Conservation (phyloP, 2,329 filamentous ascomycete genomes). For the Cladobotryum mycophilum region DNA sequence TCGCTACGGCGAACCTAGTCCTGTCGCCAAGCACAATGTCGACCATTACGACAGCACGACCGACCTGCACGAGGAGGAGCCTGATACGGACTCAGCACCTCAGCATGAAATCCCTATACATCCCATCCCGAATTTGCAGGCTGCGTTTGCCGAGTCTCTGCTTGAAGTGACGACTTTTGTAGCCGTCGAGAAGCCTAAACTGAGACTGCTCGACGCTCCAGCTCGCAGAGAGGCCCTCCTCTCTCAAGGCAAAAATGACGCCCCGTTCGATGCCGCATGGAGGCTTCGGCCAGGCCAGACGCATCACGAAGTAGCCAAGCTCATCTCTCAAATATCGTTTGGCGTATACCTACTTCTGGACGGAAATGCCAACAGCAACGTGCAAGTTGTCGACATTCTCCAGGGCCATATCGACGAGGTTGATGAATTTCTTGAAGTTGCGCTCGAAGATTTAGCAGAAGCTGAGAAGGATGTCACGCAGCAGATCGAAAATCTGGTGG, state of each 20-base stretch:
- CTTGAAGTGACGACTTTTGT: slow-evolving; percentile 57
- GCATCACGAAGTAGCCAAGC: slow-evolving; percentile 83
- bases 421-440: slow-evolving; percentile 81
- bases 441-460: slow-evolving; percentile 75
- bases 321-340: slow-evolving; percentile 88
- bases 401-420: slow-evolving; percentile 91
- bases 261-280: slow-evolving; percentile 69
- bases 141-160: slow-evolving; percentile 76
- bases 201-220: slow-evolving; percentile 50
- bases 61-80: slow-evolving; percentile 4
- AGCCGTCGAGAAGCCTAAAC: slow-evolving; percentile 42
- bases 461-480: slow-evolving; percentile 74
- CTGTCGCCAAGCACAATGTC: background rate
- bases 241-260: slow-evolving; percentile 60
- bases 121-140: slow-evolving; percentile 70
- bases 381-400: slow-evolving; percentile 81
- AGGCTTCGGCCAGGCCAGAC: slow-evolving; percentile 66
- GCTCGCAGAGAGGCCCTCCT: slow-evolving; percentile 61
- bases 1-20: slow-evolving; percentile 3
- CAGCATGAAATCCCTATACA: slow-evolving; percentile 40
- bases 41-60: background rate
- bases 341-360: slow-evolving; percentile 84
- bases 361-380: slow-evolving; percentile 79
- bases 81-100: slow-evolving; percentile 13
- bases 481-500: slow-evolving; percentile 69